A percentile compares a stretch with the other conserved stretches of the same genome.
Evolutionary conservation across 1,139 yeast genomes (phyloP).

Genomic region (Diutina scorzettiae): DNA sequence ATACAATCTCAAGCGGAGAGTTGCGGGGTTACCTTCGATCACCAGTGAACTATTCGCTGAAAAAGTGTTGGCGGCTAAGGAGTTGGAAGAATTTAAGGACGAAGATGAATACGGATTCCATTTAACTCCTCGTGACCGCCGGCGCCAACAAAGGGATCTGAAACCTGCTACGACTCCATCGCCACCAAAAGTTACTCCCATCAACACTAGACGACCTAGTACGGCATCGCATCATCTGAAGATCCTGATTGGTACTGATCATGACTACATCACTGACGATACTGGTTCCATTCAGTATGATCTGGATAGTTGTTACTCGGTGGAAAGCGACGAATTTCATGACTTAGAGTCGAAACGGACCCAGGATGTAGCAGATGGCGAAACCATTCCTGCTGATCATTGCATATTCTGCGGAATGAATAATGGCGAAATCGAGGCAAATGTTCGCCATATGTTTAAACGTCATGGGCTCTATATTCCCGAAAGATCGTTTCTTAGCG

Average conservation of each 20-base stretch:
- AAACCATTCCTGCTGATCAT: constrained; percentile 17
- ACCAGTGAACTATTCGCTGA: constrained; percentile 34
- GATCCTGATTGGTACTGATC: background rate
- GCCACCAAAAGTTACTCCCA: background rate
- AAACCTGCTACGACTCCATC: background rate
- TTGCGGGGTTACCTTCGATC: constrained; percentile 46
- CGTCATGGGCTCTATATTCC: constrained; percentile 42
- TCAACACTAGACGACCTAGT: background rate
- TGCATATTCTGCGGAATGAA: constrained; percentile 33
- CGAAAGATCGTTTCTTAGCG: constrained; percentile 28
- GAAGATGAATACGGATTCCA: constrained; percentile 62
- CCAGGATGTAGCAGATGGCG: background rate
- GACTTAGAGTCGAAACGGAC: too few relatives aligned
- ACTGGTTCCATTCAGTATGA: constrained; percentile 1
- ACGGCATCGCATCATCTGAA: background rate
- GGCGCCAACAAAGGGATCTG: background rate
- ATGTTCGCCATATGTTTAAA: constrained; percentile 36
- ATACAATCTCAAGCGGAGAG: constrained; percentile 49
- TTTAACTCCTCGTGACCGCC: constrained; percentile 20
- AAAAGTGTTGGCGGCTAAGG: constrained; percentile 24
- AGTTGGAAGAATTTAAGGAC: constrained; percentile 11
- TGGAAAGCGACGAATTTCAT: background rate
- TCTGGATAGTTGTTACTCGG: background rate
- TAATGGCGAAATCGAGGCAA: constrained; percentile 27
- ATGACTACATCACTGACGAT: background rate